A percentile compares a stretch with the other conserved stretches of the same genome.
Conservation (phyloP, 805 yeast genomes). For the Schwanniomyces pseudopolymorphus region DNA sequence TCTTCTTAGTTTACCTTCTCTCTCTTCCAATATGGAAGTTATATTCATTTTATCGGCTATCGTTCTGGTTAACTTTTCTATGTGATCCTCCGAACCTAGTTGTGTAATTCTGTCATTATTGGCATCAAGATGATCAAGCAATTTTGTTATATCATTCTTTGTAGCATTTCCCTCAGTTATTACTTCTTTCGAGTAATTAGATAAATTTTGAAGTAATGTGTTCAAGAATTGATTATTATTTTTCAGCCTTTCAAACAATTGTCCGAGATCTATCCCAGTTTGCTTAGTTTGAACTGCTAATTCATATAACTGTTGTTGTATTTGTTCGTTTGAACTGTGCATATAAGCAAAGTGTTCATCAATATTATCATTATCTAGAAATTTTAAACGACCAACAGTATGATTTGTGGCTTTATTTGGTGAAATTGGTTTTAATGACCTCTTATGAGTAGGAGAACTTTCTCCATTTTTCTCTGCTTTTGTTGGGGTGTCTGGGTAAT, state of each 20-base stretch:
- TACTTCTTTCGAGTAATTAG: constrained; percentile 34
- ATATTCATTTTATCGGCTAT: not conserved
- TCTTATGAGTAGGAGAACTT: constrained; percentile 7
- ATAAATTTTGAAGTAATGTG: constrained; percentile 31
- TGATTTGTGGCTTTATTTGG: constrained; percentile 20
- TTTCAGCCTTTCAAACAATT: constrained; percentile 38
- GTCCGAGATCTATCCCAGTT: constrained; percentile 33
- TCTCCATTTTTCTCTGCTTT: not conserved
- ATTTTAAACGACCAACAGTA: constrained; percentile 24
- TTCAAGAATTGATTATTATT: constrained; percentile 39
- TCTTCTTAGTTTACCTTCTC: not conserved
- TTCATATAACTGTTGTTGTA: constrained; percentile 26
- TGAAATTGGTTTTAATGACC: constrained; percentile 24
- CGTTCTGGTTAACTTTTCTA: not conserved
- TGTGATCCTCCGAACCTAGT: not conserved
- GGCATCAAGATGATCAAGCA: constrained; percentile 18
- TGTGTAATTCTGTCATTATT: constrained; percentile 3
- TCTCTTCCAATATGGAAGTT: not conserved
- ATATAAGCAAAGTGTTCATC: constrained; percentile 34
- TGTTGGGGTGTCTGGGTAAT: not conserved
- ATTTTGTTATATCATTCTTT: constrained; percentile 25
- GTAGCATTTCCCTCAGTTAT: constrained; percentile 36
- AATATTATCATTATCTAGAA: constrained; percentile 30
- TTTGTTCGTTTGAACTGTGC: constrained; percentile 24
- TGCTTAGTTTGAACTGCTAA: constrained; percentile 36